phyloP scores from a whole-genome alignment of 2,329 filamentous ascomycete genomes.

The Pestalotiopsis fici region DNA sequence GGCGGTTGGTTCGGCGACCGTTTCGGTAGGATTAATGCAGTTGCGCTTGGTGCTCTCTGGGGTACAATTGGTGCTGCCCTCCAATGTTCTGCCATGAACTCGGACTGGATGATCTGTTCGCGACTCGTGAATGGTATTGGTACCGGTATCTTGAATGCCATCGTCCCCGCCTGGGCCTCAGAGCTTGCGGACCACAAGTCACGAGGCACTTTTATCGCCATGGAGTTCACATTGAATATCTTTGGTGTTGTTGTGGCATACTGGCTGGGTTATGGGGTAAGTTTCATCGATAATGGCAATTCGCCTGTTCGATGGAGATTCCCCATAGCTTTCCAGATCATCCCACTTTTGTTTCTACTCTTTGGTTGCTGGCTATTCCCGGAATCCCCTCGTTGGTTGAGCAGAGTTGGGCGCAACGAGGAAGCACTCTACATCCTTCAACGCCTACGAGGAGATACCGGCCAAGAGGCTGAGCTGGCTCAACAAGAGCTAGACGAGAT shows the following conservation, averaged over 20 bases:
- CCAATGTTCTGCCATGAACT: conserved; percentile 66
- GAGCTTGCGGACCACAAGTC: conserved; percentile 69
- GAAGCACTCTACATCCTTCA: conserved; percentile 68
- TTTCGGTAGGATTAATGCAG: conserved; percentile 63
- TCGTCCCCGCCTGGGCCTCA: conserved; percentile 71
- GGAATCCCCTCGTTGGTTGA: conserved; percentile 68
- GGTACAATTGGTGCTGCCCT: conserved; percentile 63
- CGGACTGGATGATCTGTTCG: conserved; percentile 70
- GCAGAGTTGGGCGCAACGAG: conserved; percentile 65
- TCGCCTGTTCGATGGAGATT: conserved; percentile 68
- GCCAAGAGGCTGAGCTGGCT: conserved; percentile 51
- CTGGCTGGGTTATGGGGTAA: conserved; percentile 61
- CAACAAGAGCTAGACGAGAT: conserved; percentile 71
- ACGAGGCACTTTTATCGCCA: conserved; percentile 68
- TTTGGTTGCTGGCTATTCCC: conserved; percentile 65
- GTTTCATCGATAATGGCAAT: conserved; percentile 58
- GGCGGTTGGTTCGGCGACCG: conserved; percentile 67
- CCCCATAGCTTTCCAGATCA: conserved; percentile 69
- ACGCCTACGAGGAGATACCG: conserved; percentile 65
- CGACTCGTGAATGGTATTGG: conserved; percentile 65
- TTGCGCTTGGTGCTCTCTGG: conserved; percentile 60
- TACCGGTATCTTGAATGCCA: conserved; percentile 70
- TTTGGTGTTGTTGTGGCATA: conserved; percentile 68
- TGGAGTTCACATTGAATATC: conserved; percentile 75
- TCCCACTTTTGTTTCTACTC: conserved; percentile 61